phyloP scores from a whole-genome alignment of 768 basidiomycete genomes.

The Suillus cothurnatus region DNA sequence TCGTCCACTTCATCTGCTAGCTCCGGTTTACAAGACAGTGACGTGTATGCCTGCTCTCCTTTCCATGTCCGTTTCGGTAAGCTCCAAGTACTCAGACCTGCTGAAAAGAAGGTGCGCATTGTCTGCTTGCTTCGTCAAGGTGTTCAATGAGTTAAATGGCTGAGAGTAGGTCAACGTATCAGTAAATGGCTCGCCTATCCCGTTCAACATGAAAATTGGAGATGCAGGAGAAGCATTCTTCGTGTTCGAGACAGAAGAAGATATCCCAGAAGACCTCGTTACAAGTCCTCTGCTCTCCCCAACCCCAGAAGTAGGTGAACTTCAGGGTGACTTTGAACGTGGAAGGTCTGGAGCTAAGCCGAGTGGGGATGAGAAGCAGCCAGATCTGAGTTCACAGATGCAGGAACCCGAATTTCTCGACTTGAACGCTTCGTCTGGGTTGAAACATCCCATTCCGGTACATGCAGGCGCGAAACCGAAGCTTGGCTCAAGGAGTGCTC shows the following conservation, averaged over 20 bases:
- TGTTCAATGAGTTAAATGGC: neutral
- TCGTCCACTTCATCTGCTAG: neutral
- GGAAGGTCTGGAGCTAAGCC: conserved; percentile 47
- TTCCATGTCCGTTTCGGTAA: conserved; percentile 99
- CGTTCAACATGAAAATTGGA: conserved; percentile 97
- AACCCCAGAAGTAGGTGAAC: conserved; percentile 44
- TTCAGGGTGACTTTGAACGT: conserved; percentile 28
- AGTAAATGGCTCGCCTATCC: conserved; percentile 84
- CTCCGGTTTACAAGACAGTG: conserved; percentile 49
- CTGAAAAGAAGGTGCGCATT: conserved; percentile 81
- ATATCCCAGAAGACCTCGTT: conserved; percentile 90
- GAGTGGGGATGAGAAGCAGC: conserved; percentile 21
- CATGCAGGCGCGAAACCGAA: conserved; percentile 19
- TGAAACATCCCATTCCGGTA: conserved; percentile 15
- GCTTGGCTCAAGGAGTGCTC: conserved; percentile 12
- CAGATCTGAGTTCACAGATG: conserved; percentile 18
- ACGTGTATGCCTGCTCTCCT: conserved; percentile 81
- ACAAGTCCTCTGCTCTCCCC: conserved; percentile 89
- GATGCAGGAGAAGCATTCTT: conserved; percentile 99
- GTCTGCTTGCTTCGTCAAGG: conserved; percentile 5
- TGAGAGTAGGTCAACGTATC: conserved; percentile 75
- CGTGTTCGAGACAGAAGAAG: conserved; percentile 94
- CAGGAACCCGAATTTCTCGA: conserved; percentile 85
- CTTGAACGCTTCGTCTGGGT: conserved; percentile 53
- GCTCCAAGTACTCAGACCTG: conserved; percentile 90